Percentiles rank a stretch among this genome's conserved stretches.
Conservation (phyloP, 257 asterid species). For the Nicotiana paniculata region DNA sequence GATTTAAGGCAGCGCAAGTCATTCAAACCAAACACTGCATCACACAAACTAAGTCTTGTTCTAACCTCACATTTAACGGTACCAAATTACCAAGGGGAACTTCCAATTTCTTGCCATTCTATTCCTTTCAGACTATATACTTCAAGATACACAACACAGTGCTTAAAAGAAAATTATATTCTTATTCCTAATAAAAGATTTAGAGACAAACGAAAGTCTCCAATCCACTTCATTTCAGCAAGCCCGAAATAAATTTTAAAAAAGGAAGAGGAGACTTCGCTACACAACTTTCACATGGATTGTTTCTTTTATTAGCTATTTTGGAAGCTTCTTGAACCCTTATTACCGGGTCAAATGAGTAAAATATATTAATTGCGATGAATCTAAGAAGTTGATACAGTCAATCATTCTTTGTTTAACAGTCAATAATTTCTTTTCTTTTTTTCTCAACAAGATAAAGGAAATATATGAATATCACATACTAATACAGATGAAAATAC, state of each 20-base stretch:
- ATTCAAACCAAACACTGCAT: neutral
- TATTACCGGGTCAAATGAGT: neutral
- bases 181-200: neutral
- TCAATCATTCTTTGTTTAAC: neutral
- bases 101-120: neutral
- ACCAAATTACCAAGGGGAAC: neutral
- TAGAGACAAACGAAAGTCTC: neutral
- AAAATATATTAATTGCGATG: neutral
- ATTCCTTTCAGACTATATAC: neutral
- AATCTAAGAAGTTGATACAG: neutral
- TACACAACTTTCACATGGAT: neutral
- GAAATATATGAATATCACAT: neutral
- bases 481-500: neutral
- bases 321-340: neutral
- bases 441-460: neutral
- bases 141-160: neutral
- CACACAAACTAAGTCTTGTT: neutral
- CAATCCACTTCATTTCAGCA: no score
- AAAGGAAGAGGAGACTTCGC: neutral
- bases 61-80: neutral
- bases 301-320: neutral
- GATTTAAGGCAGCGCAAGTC: neutral
- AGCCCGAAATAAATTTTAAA: no score
- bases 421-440: neutral
- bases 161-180: neutral